These are phyloP conservation scores for Durusdinium trenchii DNA, from an alignment of 73 alveolate genomes.

Conservation along the genomic window DNA sequence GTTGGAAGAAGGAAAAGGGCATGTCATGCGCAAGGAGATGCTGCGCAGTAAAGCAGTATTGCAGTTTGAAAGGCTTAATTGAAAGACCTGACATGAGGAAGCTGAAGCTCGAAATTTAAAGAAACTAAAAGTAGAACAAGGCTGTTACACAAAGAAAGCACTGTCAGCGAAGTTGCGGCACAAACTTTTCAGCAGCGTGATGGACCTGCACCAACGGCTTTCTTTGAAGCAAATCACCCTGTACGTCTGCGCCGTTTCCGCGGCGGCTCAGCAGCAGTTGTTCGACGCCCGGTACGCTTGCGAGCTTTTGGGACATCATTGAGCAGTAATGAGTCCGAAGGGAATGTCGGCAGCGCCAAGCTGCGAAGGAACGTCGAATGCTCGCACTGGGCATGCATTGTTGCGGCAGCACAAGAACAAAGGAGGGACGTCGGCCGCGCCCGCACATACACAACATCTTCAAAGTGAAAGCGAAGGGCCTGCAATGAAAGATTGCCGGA, in stretches of 20 bases:
- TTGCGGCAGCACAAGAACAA: not conserved
- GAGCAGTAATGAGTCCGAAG: not conserved
- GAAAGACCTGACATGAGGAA: too few relatives aligned
- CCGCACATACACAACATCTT: not conserved
- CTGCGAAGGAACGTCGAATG: not conserved
- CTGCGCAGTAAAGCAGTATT: too few relatives aligned
- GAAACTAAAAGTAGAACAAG: too few relatives aligned
- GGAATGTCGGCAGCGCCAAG: not conserved
- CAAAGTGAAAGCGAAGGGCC: not conserved
- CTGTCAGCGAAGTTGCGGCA: too few relatives aligned
- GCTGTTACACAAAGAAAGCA: too few relatives aligned
- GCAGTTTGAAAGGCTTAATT: too few relatives aligned
- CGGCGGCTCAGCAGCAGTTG: not conserved
- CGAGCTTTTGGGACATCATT: not conserved
- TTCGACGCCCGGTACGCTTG: not conserved
- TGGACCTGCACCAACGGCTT: too few relatives aligned
- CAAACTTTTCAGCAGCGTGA: too few relatives aligned
- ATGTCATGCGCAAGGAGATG: too few relatives aligned
- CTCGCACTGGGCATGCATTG: constrained; percentile 11
- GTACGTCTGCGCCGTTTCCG: constrained; percentile 12
- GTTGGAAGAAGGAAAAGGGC: too few relatives aligned
- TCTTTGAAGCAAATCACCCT: too few relatives aligned
- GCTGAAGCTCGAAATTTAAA: too few relatives aligned
- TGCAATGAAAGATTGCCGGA: not conserved
- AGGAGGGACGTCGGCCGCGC: not conserved